Evolutionary conservation across 1,139 yeast species (phyloP).

Genomic region (Kodamaea alishanica): DNA sequence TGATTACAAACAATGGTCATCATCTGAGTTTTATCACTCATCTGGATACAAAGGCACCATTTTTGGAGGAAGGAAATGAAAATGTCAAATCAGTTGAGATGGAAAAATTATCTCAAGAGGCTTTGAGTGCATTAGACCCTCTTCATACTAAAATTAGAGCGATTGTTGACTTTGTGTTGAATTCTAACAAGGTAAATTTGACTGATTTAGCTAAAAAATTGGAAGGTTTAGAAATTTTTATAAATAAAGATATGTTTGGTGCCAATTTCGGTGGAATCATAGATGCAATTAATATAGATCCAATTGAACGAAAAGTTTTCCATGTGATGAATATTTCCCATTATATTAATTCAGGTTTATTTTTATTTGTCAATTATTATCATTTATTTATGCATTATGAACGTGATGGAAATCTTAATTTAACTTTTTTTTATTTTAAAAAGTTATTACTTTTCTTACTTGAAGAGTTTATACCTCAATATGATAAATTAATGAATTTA

Average conservation of each 20-base stretch:
- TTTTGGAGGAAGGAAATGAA: conserved; percentile 22
- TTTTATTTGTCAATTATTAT: conserved; percentile 13
- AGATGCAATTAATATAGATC: conserved; percentile 2
- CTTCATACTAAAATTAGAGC: background rate
- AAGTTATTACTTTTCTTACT: conserved; percentile 13
- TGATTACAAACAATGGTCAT: conserved; percentile 29
- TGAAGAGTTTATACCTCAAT: conserved; percentile 16
- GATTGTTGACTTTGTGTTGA: conserved; percentile 1
- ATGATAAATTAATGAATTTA: conserved; percentile 11
- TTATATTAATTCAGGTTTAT: conserved; percentile 12
- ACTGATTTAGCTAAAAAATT: conserved; percentile 9
- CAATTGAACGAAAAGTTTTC: conserved; percentile 1
- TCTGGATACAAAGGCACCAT: conserved; percentile 28
- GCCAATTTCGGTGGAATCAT: conserved; percentile 3
- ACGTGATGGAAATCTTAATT: conserved; percentile 7
- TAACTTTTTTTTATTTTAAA: conserved; percentile 16
- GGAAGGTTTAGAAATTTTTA: conserved; percentile 10
- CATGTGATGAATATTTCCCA: conserved; percentile 6
- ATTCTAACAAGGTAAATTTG: conserved; percentile 5
- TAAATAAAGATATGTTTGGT: conserved; percentile 1
- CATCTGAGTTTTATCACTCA: conserved; percentile 21
- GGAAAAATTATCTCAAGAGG: conserved; percentile 7
- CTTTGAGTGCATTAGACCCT: conserved; percentile 3
- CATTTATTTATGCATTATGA: conserved; percentile 17
- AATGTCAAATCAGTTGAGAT: conserved; percentile 14